Conservation (phyloP, 192 early-diverging fungal genomes). For the Coemansia aciculifera region DNA sequence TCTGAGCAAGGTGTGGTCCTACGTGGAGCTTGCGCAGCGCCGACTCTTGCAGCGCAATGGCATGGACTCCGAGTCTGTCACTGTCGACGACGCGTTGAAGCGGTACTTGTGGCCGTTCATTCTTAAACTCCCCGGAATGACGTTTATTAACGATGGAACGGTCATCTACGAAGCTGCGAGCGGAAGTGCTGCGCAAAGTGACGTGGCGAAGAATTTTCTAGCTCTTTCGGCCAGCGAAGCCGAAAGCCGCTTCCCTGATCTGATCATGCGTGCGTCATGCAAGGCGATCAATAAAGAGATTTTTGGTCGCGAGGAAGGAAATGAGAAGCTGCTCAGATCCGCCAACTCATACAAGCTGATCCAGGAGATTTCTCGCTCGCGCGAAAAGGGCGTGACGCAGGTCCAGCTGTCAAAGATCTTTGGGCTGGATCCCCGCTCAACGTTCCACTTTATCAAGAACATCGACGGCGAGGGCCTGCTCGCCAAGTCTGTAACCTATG, state of each 20-base stretch:
- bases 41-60: constrained; percentile 10
- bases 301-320: constrained; percentile 41
- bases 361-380: constrained; percentile 27
- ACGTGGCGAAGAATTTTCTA: constrained; percentile 8
- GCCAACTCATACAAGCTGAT: constrained; percentile 13
- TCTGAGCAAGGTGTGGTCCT: constrained; percentile 35
- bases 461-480: constrained; percentile 38
- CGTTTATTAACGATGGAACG: constrained; percentile 15
- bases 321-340: constrained; percentile 18
- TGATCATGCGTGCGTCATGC: constrained; percentile 25
- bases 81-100: constrained; percentile 17
- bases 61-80: neutral
- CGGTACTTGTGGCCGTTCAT: constrained; percentile 44
- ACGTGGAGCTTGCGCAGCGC: constrained; percentile 33
- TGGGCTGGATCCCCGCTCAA: constrained; percentile 32
- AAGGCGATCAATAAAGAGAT: constrained; percentile 26
- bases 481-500: constrained; percentile 23
- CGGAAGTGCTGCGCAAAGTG: neutral
- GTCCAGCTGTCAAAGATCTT: constrained; percentile 16
- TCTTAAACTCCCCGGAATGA: constrained; percentile 16
- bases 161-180: constrained; percentile 15
- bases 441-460: constrained; percentile 44
- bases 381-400: constrained; percentile 42
- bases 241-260: constrained; percentile 19
- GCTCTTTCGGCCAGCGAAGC: constrained; percentile 2